These are phyloP conservation scores for Botrytis aclada DNA, from an alignment of 2,329 filamentous ascomycete species.

Conservation along the genomic window DNA sequence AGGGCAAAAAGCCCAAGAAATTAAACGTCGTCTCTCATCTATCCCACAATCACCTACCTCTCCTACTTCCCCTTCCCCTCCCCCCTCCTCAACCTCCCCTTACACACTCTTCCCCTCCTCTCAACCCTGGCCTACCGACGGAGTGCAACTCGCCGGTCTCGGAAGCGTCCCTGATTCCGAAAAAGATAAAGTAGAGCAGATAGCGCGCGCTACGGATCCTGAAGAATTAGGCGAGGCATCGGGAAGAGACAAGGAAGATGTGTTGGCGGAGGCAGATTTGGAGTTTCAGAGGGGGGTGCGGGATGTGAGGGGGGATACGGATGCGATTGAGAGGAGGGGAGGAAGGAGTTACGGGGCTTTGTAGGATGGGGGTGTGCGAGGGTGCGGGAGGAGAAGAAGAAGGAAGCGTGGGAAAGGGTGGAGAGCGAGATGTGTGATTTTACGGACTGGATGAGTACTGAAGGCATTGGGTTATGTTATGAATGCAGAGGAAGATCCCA, in stretches of 20 bases:
- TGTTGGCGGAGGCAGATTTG: neutral
- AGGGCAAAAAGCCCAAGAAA: neutral
- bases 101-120: neutral
- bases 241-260: neutral
- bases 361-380: neutral
- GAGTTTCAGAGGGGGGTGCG: constrained; percentile 1
- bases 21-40: neutral
- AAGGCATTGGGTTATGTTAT: no score
- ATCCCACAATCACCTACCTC: neutral
- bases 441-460: no score
- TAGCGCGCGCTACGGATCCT: neutral
- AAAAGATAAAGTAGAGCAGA: neutral
- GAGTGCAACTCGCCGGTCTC: neutral
- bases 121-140: neutral
- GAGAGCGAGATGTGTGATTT: no score
- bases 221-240: neutral
- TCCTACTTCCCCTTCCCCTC: neutral
- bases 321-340: neutral
- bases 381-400: neutral
- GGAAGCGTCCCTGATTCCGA: accelerated
- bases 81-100: neutral
- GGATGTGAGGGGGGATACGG: neutral
- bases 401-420: neutral
- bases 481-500: no score
- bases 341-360: neutral